A percentile compares a stretch with the other conserved stretches of the same genome.
Conservation (phyloP, 169 alveolate genomes). For the Plasmodium gonderi region DNA sequence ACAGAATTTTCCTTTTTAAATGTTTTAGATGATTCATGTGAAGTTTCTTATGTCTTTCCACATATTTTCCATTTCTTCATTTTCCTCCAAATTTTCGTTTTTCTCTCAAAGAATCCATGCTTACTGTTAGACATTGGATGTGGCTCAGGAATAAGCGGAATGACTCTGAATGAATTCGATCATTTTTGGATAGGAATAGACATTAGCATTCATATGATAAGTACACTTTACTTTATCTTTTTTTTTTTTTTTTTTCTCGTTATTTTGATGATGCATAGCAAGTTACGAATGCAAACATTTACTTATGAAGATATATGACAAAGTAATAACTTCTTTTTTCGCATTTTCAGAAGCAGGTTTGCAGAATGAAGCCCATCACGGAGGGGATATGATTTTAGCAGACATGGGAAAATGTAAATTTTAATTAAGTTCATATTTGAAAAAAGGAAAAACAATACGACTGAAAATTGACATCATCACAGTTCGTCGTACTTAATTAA, state of each 20-base stretch:
- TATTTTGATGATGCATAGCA: not conserved
- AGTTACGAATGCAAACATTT: not conserved
- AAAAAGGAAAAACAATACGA: not conserved
- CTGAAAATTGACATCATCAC: not conserved
- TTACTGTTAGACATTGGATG: constrained; percentile 97
- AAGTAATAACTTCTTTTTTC: not conserved
- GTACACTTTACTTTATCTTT: constrained; percentile 80
- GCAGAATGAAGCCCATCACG: constrained; percentile 80
- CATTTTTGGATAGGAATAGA: constrained; percentile 97
- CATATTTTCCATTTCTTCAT: not conserved
- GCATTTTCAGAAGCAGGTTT: constrained; percentile 55
- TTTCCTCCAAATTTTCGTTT: constrained; percentile 50
- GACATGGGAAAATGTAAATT: constrained; percentile 93
- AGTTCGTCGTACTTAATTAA: not conserved
- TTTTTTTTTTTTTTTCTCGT: not conserved
- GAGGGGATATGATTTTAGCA: constrained; percentile 93
- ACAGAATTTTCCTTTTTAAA: not conserved
- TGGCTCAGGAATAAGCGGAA: constrained; percentile 97
- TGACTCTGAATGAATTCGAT: constrained; percentile 90
- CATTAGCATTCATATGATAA: constrained; percentile 94
- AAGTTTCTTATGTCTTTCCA: not conserved
- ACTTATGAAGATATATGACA: not conserved
- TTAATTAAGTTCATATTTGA: not conserved
- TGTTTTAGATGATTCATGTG: not conserved
- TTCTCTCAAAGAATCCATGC: constrained; percentile 86